Base-by-base conservation (phyloP, 257 asterid species). In the Solanum piurae region DNA sequence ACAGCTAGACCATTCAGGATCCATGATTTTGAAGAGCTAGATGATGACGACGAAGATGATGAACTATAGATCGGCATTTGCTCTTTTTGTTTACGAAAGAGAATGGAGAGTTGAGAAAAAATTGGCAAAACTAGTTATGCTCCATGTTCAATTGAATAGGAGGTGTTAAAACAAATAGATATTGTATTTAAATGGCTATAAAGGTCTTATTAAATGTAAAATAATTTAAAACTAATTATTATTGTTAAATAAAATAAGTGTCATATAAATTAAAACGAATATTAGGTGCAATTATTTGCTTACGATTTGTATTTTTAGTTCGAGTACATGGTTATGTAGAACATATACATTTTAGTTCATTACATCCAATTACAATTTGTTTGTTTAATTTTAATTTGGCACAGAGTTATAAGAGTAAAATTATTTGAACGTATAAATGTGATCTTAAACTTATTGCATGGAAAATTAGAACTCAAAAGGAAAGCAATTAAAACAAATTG, bases 1-100 rank as follows among this genome's bases (percentile, higher is more conserved):
- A 83, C 88, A 2, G 93, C 97, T 1, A 93, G 75, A 87, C 94
- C 89, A 89, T 94, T 95, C 71, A 90, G 14, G 33, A 95, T 86
- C 98, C 94, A 93, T 23, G 91, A 23, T 68, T 91, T 95, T 68
- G 91, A 60, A 16, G 93, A 90, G 92, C 86, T 89, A 5, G 95
- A 93, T 27, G 94, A 90, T 0, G 91, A 89, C 1, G 90, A 88
- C 2, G 91, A 86, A 5, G 92, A 34, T 31, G 89, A 44, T 46
- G 18, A 46, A 77, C 86, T 44, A 90, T 88, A 77, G 85, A 92
- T 90, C 90, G 93, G 40, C 97, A 94, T 94, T 88, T 64, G 62
- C 27, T 42, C 44, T 31, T 20, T 7, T 2, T 23, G 2, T 62
- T 29, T 21, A 27, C 7, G 18, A 34, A 0, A 8, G 55, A 83